phyloP scores from a whole-genome alignment of 352 stramenopile genomes.

The Thalassiosira livingstoniorum region DNA sequence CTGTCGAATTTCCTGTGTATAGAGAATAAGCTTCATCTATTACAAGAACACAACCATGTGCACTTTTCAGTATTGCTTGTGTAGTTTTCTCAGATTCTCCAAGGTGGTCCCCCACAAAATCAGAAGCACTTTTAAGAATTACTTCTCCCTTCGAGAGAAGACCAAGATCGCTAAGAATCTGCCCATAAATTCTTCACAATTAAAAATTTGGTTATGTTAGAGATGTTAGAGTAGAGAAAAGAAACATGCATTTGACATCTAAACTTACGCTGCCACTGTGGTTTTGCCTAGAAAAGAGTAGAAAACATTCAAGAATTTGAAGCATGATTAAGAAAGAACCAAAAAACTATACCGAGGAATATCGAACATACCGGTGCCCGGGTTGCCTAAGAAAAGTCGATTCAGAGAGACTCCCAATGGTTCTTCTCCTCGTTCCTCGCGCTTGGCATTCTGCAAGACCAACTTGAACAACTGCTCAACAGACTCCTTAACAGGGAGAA shows the following conservation, averaged over 20 bases:
- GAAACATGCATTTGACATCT: background rate
- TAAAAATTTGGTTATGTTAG: background rate
- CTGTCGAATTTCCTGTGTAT: conserved; percentile 58
- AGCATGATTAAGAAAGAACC: too few relatives aligned
- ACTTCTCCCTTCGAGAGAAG: conserved; percentile 91
- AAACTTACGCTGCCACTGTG: conserved; percentile 18
- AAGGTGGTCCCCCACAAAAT: conserved; percentile 89
- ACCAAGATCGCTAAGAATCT: conserved; percentile 88
- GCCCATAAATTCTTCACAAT: conserved; percentile 79
- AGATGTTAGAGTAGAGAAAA: conserved; percentile 1
- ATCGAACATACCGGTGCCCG: conserved; percentile 89
- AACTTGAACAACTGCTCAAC: conserved; percentile 85
- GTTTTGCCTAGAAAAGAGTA: too few relatives aligned
- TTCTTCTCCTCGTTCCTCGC: conserved; percentile 78
- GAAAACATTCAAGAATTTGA: background rate
- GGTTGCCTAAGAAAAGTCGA: conserved; percentile 89
- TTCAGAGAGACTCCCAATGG: conserved; percentile 86
- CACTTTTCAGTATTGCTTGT: conserved; percentile 86
- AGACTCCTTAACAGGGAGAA: conserved; percentile 84
- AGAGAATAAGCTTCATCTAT: conserved; percentile 94
- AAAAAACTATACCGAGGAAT: background rate
- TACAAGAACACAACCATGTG: conserved; percentile 91
- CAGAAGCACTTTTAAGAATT: conserved; percentile 88
- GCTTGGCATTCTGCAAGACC: conserved; percentile 88
- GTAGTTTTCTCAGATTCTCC: conserved; percentile 91